phyloP scores from a whole-genome alignment of 2,329 filamentous ascomycete genomes.

The Penicillium sp. region DNA sequence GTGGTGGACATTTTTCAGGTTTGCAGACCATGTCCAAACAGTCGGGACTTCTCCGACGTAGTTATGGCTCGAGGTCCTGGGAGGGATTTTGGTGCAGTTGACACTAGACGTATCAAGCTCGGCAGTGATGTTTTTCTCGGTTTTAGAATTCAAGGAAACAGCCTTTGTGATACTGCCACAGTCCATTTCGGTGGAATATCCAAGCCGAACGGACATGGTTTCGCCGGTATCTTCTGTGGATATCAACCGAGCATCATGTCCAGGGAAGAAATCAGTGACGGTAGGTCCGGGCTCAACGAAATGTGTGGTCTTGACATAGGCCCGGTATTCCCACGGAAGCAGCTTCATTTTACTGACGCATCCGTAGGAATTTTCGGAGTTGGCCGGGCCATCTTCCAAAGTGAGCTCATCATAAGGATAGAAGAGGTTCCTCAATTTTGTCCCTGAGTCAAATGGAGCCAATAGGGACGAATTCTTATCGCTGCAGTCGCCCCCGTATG shows the following conservation, averaged over 20 bases:
- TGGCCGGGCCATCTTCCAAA: conserved; percentile 46
- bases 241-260: conserved; percentile 58
- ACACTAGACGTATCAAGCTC: conserved; percentile 47
- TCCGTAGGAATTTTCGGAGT: conserved; percentile 53
- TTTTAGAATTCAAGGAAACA: conserved; percentile 54
- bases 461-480: conserved; percentile 47
- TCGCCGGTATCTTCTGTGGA: conserved; percentile 49
- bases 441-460: conserved; percentile 54
- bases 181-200: conserved; percentile 61
- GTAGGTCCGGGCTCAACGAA: conserved; percentile 54
- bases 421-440: conserved; percentile 62
- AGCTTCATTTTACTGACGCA: conserved; percentile 54
- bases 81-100: conserved; percentile 44
- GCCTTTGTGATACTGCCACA: conserved; percentile 53
- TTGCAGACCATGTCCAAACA: conserved; percentile 54
- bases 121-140: conserved; percentile 45
- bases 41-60: conserved; percentile 54
- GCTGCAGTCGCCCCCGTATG: conserved; percentile 55
- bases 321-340: conserved; percentile 57
- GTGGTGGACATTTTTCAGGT: conserved; percentile 56
- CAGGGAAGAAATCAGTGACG: conserved; percentile 59
- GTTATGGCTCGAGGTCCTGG: conserved; percentile 23
- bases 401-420: conserved; percentile 57
- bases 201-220: conserved; percentile 48
- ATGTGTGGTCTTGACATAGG: conserved; percentile 54